Evolutionary conservation across 441 rosid genomes (phyloP).

Genomic region (Lepidium campestre): DNA sequence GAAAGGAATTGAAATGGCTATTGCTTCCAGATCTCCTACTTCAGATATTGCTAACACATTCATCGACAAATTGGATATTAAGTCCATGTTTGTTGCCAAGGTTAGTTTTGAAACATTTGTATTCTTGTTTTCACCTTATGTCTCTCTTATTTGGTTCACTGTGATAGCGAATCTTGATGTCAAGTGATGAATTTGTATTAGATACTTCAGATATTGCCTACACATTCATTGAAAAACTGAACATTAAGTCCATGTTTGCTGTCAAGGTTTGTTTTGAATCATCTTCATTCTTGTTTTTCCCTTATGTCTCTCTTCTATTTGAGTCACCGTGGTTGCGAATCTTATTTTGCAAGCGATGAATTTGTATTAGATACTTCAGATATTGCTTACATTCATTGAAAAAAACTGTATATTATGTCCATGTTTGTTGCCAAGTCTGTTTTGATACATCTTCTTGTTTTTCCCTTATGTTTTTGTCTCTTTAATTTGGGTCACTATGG

Average conservation of each 20-base stretch:
- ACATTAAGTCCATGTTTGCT: too few species aligned
- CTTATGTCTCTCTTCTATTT: neutral
- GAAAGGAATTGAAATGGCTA: conserved; percentile 46
- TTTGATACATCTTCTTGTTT: neutral
- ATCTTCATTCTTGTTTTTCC: too few species aligned
- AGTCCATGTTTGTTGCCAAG: conserved; percentile 53
- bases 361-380: too few species aligned
- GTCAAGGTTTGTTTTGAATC: too few species aligned
- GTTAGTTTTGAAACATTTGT: conserved; percentile 15
- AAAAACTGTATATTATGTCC: conserved; percentile 29
- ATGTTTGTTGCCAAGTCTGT: conserved; percentile 52
- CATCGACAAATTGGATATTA: conserved; percentile 48
- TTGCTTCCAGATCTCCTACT: conserved; percentile 62
- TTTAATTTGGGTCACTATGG: neutral
- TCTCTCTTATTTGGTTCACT: neutral
- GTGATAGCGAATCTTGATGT: neutral
- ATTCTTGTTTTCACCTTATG: neutral
- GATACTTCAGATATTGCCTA: too few species aligned
- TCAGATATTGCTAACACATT: conserved; percentile 55
- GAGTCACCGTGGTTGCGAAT: neutral
- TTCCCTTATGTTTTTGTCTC: neutral
- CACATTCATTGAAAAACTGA: too few species aligned
- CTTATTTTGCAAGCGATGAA: too few species aligned
- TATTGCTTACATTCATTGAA: too few species aligned
- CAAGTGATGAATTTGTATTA: neutral